phyloP scores from a whole-genome alignment of 176 grass and related monocot genomes.

The Themeda triandra region DNA sequence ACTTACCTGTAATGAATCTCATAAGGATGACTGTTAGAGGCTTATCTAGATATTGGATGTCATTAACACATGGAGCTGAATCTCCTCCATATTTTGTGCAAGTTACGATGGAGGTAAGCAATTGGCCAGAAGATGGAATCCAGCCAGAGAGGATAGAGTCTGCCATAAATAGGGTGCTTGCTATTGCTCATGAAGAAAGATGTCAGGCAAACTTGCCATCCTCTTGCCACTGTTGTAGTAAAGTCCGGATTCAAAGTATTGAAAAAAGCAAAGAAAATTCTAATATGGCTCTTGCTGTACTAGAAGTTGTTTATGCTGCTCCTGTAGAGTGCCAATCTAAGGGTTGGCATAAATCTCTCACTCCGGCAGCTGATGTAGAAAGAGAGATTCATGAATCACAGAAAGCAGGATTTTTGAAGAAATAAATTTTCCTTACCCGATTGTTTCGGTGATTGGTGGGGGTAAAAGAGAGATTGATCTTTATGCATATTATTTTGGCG shows the following conservation, averaged over 20 bases:
- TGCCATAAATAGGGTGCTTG: slow-evolving; percentile 81
- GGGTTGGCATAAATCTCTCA: slow-evolving; percentile 83
- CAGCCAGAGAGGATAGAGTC: slow-evolving; percentile 96
- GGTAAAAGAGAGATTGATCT: slow-evolving; percentile 96
- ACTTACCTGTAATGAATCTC: slow-evolving; percentile 59
- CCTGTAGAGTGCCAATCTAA: slow-evolving; percentile 57
- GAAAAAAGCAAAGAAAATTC: slow-evolving; percentile 78
- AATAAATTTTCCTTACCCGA: slow-evolving; percentile 73
- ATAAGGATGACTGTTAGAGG: slow-evolving; percentile 57
- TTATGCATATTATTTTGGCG: slow-evolving; percentile 94
- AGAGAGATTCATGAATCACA: slow-evolving; percentile 78
- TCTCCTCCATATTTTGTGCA: slow-evolving; percentile 98
- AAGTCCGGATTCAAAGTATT: slow-evolving; percentile 91
- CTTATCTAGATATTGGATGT: slow-evolving; percentile 90
- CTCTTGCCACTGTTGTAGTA: slow-evolving; percentile 72
- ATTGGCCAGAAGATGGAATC: slow-evolving; percentile 98
- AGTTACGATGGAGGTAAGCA: slow-evolving; percentile 84
- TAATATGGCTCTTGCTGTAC: slow-evolving; percentile 77
- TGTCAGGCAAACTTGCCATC: slow-evolving; percentile 58
- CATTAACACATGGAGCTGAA: slow-evolving; percentile 88
- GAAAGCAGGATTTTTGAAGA: slow-evolving; percentile 72
- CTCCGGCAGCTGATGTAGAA: slow-evolving; percentile 78
- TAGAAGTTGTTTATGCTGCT: slow-evolving; percentile 96
- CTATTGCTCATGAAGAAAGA: slow-evolving; percentile 75
- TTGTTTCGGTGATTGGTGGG: slow-evolving; percentile 85